Conservation (phyloP, 345 rosid genomes). For the Dipteronia sinensis region DNA sequence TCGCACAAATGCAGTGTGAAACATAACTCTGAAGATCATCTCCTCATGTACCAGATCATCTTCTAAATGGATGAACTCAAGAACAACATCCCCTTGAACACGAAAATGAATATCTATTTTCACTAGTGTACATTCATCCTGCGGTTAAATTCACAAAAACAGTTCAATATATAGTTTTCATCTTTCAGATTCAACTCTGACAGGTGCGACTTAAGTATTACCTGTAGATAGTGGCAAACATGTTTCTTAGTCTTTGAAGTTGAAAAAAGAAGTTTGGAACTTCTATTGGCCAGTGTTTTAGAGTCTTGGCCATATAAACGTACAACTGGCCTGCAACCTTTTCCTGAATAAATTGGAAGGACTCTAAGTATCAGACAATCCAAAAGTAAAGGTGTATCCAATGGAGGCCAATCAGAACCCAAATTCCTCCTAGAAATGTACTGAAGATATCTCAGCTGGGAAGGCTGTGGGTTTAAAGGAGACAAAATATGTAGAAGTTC, state of each 20-base stretch:
- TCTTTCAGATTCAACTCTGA: constrained; percentile 19
- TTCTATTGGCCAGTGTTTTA: constrained; percentile 67
- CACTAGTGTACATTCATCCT: constrained; percentile 82
- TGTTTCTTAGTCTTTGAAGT: constrained; percentile 64
- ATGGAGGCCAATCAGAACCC: constrained; percentile 94
- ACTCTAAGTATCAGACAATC: constrained; percentile 84
- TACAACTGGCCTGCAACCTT: constrained; percentile 84
- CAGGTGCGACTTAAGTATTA: constrained; percentile 28
- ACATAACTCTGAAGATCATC: constrained; percentile 85
- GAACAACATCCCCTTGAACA: constrained; percentile 93
- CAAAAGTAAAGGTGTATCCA: constrained; percentile 82
- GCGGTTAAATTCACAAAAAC: constrained; percentile 40
- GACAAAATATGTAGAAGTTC: constrained; percentile 84
- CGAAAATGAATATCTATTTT: constrained; percentile 82
- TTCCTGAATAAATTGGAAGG: constrained; percentile 78
- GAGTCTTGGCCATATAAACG: constrained; percentile 91
- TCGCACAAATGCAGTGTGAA: constrained; percentile 91
- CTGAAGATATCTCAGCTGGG: constrained; percentile 96
- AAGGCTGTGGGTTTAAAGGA: constrained; percentile 88
- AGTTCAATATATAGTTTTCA: constrained; percentile 16
- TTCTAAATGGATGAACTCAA: constrained; percentile 86
- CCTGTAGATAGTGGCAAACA: constrained; percentile 69
- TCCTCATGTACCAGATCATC: constrained; percentile 71
- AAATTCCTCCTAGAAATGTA: constrained; percentile 90
- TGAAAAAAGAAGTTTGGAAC: constrained; percentile 84